Evolutionary conservation across 345 rosid species (phyloP), one percentile per base, ranked within the genome.

Genomic region (Brassica nigra): DNA sequence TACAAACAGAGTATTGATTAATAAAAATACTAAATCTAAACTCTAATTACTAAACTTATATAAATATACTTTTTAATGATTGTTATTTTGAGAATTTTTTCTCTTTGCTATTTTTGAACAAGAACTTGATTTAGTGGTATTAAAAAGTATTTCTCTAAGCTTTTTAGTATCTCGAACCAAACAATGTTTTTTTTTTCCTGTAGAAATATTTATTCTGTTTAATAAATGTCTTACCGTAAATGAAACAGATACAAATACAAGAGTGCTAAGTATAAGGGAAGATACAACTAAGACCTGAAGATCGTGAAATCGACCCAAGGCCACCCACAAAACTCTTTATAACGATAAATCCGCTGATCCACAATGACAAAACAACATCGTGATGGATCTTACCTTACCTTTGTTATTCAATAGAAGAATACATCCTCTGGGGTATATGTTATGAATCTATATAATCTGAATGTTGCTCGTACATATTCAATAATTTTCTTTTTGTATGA

Each of bases 341-440:
- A 68, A 68, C 31, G 57, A 66, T 42, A 18, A 68, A 76, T 16
- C 18, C 23, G 10, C 61, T 58, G 62, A 49, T 68, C 52, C 58
- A 63, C 33, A 78, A 9, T 64, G 76, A 52, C 8, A 11, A 63
- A 58, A 77, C 64, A 77, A 58, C 68, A 78, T 72, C 2, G 49
- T 59, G 61, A 44, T 66, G 20, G 8, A 39, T 73, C 68, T 73
- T 34, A 30, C 58, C 28, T 59, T 66, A 34, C 31, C 73, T 59
- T 66, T 73, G 78, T 66, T 20, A 66, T 29, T 67, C 69, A 67
- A 58, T 58, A 73, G 39, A 78, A 79, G 68, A 73, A 44, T 65
- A 37, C 42, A 73, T 73, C 82, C 66, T 73, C 68, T 44, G 66
- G 33, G n/a, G 82, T 72, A 78, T 79, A 73, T 58, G 39, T 78